Evolutionary conservation across 1,284 basidiomycete species (phyloP).

Genomic region (Jaminaea rosea): DNA sequence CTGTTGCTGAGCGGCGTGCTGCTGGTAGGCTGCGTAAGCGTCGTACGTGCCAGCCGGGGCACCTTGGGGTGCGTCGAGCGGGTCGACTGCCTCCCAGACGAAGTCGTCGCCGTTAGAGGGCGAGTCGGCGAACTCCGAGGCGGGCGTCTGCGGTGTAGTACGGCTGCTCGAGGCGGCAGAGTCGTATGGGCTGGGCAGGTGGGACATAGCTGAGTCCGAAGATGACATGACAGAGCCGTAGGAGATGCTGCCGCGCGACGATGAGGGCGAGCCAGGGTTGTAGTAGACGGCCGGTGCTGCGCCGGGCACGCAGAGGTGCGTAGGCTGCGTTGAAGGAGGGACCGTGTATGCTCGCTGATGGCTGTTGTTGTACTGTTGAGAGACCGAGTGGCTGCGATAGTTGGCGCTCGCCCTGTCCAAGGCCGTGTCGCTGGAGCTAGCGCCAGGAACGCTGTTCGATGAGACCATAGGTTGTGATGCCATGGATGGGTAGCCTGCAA

Average conservation of each 20-base stretch:
- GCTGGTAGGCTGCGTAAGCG: constrained; percentile 7
- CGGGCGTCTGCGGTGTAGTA: constrained; percentile 39
- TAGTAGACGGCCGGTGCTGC: constrained; percentile 7
- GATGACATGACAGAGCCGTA: constrained; percentile 22
- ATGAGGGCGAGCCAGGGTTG: constrained; percentile 7
- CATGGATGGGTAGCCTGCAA: constrained; percentile 15
- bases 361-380: constrained; percentile 29
- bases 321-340: constrained; percentile 9
- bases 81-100: not conserved
- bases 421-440: constrained; percentile 13
- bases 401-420: constrained; percentile 8
- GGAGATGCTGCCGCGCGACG: constrained; percentile 14
- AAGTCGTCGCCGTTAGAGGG: constrained; percentile 2
- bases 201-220: constrained; percentile 15
- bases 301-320: constrained; percentile 15
- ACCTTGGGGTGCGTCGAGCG: constrained; percentile 4
- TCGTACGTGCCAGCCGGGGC: constrained; percentile 19
- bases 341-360: constrained; percentile 9
- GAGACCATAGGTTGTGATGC: constrained; percentile 1
- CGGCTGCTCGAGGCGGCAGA: constrained; percentile 22
- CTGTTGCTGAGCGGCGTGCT: not conserved
- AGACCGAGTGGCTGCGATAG: constrained; percentile 19
- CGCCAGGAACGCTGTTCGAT: constrained; percentile 22
- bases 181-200: constrained; percentile 24
- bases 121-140: constrained; percentile 22